Evolutionary conservation across 257 asterid genomes (phyloP), one percentile per base, ranked within the genome.

Genomic region (Rehmannia glutinosa): DNA sequence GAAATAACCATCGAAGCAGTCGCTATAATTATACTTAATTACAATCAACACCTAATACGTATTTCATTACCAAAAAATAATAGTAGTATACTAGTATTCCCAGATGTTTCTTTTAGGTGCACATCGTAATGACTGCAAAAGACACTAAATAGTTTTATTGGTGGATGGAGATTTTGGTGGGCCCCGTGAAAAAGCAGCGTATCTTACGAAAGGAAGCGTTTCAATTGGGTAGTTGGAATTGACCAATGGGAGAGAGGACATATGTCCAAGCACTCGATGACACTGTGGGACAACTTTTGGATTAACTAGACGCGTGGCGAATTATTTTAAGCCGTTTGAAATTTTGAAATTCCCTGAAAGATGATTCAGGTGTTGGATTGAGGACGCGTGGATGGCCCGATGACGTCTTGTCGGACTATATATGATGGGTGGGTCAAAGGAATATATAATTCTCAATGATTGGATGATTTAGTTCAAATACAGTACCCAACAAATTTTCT

Each of bases 221-320:
- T 30, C 50, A 27, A 83, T 83, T 81, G 85, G 87, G 4, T 27
- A 2, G 11, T 0, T 0, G 0, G 13, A 0, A 11, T 2, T 3
- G 6, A n/a, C 87, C 81, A 82, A 51, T 43, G 51, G 7, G 62
- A 66, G 15, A 0, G 15, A 1, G 67, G 70, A 77, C 91, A 81
- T 72, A 72, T 74, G 72, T 36, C 77, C 4, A 1, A 21, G 78
- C 87, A 71, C 77, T 66, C 39, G 27, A 38, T 13, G 51, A 43
- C 62, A 64, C 38, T 70, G 82, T 74, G 85, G 83, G 77, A 57
- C 68, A 51, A 42, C 81, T 69, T 77, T 71, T 47, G 57, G 77
- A 69, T 49, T 17, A 35, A 71, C 36, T 43, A 25, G 89, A 87
- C 91, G 89, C 95, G 91, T 87, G 89, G 77, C 77, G 2, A 0